Percentiles rank a stretch among this genome's conserved stretches.
phyloP scores from a whole-genome alignment of 176 grass and related monocot genomes.

The Themeda triandra region DNA sequence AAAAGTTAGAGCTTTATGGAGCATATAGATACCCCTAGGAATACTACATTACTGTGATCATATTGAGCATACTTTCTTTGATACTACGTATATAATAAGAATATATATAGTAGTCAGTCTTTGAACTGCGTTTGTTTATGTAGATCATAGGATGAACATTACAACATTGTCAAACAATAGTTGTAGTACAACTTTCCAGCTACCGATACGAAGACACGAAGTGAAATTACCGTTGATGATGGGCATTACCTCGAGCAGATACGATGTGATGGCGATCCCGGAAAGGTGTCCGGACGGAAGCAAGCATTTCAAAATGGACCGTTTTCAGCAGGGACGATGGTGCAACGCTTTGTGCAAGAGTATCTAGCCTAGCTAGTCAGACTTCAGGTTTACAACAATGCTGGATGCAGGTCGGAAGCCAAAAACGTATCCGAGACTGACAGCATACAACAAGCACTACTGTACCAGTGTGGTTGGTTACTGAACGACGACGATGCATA shows the following conservation, averaged over 20 bases:
- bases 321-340: neutral
- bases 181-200: neutral
- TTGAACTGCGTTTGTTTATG: neutral
- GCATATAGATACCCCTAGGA: no score
- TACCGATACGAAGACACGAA: neutral
- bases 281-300: neutral
- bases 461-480: neutral
- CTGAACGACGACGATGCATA: neutral
- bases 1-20: no score
- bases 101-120: neutral
- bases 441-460: neutral
- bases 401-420: no score
- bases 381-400: neutral
- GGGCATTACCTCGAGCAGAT: constrained; percentile 14
- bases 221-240: constrained; percentile 14
- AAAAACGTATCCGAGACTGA: neutral
- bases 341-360: no score
- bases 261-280: neutral
- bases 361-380: neutral
- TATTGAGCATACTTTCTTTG: neutral
- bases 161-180: neutral
- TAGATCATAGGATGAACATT: no score
- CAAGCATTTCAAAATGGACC: neutral
- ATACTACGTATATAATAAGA: no score
- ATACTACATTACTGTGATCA: no score